Evolutionary conservation across 345 rosid genomes (phyloP), one percentile per base, ranked within the genome.

Genomic region (Citrus reticulata): DNA sequence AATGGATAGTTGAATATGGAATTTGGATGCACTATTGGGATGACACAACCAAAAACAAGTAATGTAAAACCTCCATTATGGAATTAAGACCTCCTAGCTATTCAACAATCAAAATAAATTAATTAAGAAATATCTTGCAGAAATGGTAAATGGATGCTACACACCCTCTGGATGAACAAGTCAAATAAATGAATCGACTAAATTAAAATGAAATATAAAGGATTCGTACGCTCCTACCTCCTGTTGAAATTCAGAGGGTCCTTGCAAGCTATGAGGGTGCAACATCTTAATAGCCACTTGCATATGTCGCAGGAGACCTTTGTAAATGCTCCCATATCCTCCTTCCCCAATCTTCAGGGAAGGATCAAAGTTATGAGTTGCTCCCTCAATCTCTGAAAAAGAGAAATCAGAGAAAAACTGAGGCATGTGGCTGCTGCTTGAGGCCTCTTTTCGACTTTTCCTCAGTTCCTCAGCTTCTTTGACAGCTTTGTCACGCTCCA

Each of bases 341-440:
- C 98, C 98, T 90, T 93, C 97, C 42, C 95, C 98, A 70, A 95
- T 92, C 88, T 91, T 93, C 83, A 82, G 76, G 65, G 91, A 86
- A 20, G 86, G 86, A 81, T 92, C 91, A 80, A 93, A 93, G 65
- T 87, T 87, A 63, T 37, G 55, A 71, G 98, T 90, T 58, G 98
- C 98, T 80, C 87, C 91, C 83, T 87, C 78, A 65, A 93, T 86
- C 85, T 95, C 98, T 46, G 90, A 82, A 86, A 89, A 81, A 37
- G 93, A 84, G 81, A 93, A 89, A 70, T 92, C 93, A 9, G 92
- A 85, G 84, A 85, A 91, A 86, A 88, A 90, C 68, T 84, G 93
- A 71, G 87, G 88, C 65, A 70, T 54, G 77, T 82, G 84, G 35
- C 74, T 39, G 66, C 84, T 51, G 60, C 83, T 83, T 85, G 90